Conservation (phyloP, 179 eudicot genomes). For the Patellifolia procumbens region DNA sequence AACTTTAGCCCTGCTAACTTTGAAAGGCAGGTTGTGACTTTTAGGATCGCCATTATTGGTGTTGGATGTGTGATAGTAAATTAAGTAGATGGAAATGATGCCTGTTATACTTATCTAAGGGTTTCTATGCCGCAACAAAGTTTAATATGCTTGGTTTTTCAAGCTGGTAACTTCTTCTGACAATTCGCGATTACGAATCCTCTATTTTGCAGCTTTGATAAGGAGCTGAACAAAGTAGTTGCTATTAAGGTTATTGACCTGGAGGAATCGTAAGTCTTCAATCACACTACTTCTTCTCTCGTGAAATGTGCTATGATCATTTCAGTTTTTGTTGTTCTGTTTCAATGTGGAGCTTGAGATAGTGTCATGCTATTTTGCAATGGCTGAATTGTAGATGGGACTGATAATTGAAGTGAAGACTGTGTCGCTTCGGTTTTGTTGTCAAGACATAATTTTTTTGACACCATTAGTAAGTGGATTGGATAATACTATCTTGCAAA, state of each 20-base stretch:
- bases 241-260: slow-evolving; percentile 93
- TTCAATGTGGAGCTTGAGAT: slow-evolving; percentile 5
- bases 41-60: slow-evolving; percentile 1
- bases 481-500: background rate
- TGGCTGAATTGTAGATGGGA: background rate
- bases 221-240: slow-evolving; percentile 86
- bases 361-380: background rate
- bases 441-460: background rate
- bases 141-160: slow-evolving; percentile 13
- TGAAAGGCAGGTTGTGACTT: background rate
- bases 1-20: background rate
- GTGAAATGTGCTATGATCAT: background rate
- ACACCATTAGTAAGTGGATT: background rate
- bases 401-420: background rate
- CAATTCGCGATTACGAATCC: background rate
- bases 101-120: background rate
- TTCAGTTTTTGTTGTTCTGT: background rate
- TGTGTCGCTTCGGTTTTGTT: slow-evolving; percentile 1
- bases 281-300: slow-evolving; percentile 5
- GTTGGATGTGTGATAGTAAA: slow-evolving; percentile 7
- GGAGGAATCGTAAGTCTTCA: slow-evolving; percentile 90
- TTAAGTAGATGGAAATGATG: background rate
- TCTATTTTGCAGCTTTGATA: slow-evolving; percentile 73
- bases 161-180: background rate
- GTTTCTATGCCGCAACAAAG: background rate